Percentiles rank a stretch among this genome's conserved stretches.
Conservation (phyloP, 352 stramenopile genomes). For the Poterioochromonas sp. region DNA sequence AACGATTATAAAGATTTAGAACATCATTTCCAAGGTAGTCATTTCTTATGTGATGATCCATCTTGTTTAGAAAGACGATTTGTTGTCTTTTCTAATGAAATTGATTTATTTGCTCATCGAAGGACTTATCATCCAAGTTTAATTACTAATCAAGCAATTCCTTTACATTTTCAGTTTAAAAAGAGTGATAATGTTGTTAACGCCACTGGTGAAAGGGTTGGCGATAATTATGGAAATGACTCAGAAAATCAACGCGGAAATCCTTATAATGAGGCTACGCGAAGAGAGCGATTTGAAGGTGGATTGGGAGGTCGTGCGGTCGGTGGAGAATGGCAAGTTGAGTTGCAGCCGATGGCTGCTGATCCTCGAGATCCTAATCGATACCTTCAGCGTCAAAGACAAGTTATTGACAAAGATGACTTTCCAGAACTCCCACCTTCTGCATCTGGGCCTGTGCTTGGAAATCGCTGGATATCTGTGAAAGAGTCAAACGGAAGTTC, state of each 20-base stretch:
- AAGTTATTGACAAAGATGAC: too few species aligned
- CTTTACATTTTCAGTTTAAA: background rate
- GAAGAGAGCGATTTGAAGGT: slow-evolving; percentile 11
- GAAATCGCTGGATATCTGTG: too few species aligned
- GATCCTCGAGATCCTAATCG: slow-evolving; percentile 27
- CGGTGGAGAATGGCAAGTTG: slow-evolving; percentile 27
- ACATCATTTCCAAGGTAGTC: slow-evolving; percentile 35
- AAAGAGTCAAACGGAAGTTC: too few species aligned
- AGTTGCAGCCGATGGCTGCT: background rate
- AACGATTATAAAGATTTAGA: slow-evolving; percentile 37
- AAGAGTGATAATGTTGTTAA: background rate
- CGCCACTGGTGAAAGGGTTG: background rate
- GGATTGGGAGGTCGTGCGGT: slow-evolving; percentile 23
- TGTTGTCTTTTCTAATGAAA: slow-evolving; percentile 39
- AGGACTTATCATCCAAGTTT: background rate
- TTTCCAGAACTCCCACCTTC: too few species aligned
- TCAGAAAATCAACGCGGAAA: background rate
- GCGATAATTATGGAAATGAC: background rate
- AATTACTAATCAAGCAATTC: background rate
- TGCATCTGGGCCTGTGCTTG: too few species aligned
- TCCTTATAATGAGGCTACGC: background rate
- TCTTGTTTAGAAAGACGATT: slow-evolving; percentile 38
- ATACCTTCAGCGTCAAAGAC: too few species aligned
- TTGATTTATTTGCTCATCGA: slow-evolving; percentile 34
- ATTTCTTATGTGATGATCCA: slow-evolving; percentile 38